These are phyloP conservation scores for Spencermartinsiella ligniputridi DNA, from an alignment of 1,139 yeast genomes.

Conservation along the genomic window DNA sequence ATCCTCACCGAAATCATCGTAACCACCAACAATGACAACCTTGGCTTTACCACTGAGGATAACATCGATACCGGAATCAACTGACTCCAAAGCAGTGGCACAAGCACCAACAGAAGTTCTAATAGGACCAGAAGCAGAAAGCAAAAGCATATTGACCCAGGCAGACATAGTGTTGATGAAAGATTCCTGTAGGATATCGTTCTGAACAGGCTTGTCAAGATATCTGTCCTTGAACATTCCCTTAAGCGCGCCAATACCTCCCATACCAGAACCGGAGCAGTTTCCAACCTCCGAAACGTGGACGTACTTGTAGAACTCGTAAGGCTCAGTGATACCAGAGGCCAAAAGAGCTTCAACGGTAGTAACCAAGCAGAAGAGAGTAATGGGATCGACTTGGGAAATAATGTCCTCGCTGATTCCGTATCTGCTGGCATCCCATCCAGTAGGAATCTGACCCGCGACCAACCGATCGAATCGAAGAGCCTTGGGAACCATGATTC, in stretches of 20 bases:
- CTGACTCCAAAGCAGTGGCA: conserved; percentile 97
- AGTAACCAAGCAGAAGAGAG: conserved; percentile 86
- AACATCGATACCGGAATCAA: conserved; percentile 93
- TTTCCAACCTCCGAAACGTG: conserved; percentile 98
- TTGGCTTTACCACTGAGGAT: conserved; percentile 90
- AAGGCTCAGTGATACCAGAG: conserved; percentile 96
- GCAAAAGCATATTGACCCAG: conserved; percentile 96
- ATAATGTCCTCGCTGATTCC: conserved; percentile 94
- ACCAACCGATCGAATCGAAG: conserved; percentile 91
- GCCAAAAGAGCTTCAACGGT: conserved; percentile 92
- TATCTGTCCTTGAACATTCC: conserved; percentile 97
- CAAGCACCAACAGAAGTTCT: conserved; percentile 99
- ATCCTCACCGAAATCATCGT: conserved; percentile 99
- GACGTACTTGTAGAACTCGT: conserved; percentile 95
- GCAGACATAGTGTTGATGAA: conserved; percentile 99
- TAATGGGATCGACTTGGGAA: conserved; percentile 92
- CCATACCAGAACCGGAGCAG: conserved; percentile 99
- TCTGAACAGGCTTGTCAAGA: conserved; percentile 89
- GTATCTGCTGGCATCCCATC: conserved; percentile 93
- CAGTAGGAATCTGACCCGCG: conserved; percentile 98
- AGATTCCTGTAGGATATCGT: conserved; percentile 94
- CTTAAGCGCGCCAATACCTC: conserved; percentile 94
- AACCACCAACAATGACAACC: conserved; percentile 96
- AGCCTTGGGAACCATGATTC: conserved; percentile 90
- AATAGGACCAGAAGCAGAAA: conserved; percentile 98